Evolutionary conservation across 257 asterid species (phyloP).

Genomic region (Fraxinus pennsylvanica): DNA sequence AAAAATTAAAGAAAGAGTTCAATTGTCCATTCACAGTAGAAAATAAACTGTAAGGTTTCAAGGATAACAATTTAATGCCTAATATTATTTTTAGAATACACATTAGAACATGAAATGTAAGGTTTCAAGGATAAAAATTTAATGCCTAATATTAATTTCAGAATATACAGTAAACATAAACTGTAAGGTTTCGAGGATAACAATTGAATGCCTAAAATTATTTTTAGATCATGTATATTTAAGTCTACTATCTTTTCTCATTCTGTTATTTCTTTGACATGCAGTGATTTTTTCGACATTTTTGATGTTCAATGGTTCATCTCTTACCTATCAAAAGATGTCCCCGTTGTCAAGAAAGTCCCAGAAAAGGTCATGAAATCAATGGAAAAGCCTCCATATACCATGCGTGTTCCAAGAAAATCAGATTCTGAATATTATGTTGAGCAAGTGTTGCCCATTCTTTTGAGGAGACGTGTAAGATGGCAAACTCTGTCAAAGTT

Average conservation of each 20-base stretch:
- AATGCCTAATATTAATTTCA: conserved; percentile 11
- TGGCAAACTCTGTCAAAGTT: conserved; percentile 14
- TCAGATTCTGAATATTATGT: conserved; percentile 95
- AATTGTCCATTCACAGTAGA: conserved; percentile 3
- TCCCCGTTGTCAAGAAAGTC: conserved; percentile 81
- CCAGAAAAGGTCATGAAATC: conserved; percentile 97
- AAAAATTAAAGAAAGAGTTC: neutral
- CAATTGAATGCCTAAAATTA: neutral
- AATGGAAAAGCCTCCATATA: conserved; percentile 98
- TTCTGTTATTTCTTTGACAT: conserved; percentile 32
- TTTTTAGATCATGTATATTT: conserved; percentile 11
- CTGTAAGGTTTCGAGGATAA: conserved; percentile 9
- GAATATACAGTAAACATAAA: neutral
- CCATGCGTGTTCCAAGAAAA: conserved; percentile 98
- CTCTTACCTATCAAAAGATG: conserved; percentile 87
- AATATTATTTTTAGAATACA: conserved; percentile 2
- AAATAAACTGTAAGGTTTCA: neutral
- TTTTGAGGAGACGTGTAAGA: conserved; percentile 90
- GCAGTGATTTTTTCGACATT: conserved; percentile 88
- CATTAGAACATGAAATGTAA: neutral
- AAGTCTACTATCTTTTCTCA: conserved; percentile 25
- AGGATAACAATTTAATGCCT: conserved; percentile 5
- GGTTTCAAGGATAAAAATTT: conserved; percentile 6
- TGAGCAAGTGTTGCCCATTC: conserved; percentile 93
- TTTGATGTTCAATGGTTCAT: conserved; percentile 96